Base-by-base conservation (phyloP, 2,329 filamentous ascomycete genomes). In the Cordyceps javanica region DNA sequence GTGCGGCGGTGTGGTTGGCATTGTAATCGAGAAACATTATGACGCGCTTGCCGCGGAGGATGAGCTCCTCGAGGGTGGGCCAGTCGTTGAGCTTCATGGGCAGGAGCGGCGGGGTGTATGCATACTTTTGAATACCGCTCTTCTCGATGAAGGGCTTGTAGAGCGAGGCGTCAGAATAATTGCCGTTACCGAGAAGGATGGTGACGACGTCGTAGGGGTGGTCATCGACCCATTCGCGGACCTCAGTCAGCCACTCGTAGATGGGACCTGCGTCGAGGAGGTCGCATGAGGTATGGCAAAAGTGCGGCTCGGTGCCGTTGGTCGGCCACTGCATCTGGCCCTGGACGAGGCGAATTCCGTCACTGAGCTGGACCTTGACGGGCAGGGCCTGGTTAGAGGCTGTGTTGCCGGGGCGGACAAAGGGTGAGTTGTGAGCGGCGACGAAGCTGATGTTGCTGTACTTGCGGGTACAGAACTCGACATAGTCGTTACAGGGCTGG, bases 171-270 rank as follows among this genome's bases (percentile, higher is more conserved):
- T 71, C 62, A n/a, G 86, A 85, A 68, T 88, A 89, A 73, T 91
- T 89, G 65, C 83, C 86, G 70, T 97, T 97, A 58, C 87, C 91
- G 52, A 97, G 85, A 19, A 97, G 77, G 62, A 97, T 86, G 1
- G 90, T 92, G 26, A 97, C 82, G 1, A 97, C 89, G 62, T 97
- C 92, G 73, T 90, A 93, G 0, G 91, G 91, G 64, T 97, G 85
- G 0, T 68, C 65, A 7, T 81, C 78, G 2, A 97, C 83, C 92
- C 92, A 97, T 44, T 76, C 70, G 36, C 78, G 78, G 13, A 96
- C 88, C 0, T 77, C 78, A 7, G 76, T 76, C 34, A 97, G 83
- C 75, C 90, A 94, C 44, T 82, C 75, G 55, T 87, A 83, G 52
- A 94, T 87, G 8, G 89, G 86, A 0, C 93, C 92, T 2, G 82